These are phyloP conservation scores for Chytriomyces hyalinus DNA, from an alignment of 192 early-diverging fungal genomes.

Conservation along the genomic window DNA sequence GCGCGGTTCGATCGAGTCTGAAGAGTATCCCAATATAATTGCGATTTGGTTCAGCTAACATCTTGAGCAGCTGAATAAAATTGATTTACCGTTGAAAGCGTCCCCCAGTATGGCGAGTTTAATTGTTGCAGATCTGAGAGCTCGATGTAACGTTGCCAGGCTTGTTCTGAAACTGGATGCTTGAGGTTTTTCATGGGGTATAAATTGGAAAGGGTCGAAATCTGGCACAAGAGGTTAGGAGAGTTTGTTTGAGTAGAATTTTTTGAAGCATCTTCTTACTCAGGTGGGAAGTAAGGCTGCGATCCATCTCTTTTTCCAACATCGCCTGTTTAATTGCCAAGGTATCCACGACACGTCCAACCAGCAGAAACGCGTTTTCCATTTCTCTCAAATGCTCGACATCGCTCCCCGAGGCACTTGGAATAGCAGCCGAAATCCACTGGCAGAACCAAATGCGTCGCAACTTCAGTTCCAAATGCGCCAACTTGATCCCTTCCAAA, in stretches of 20 bases:
- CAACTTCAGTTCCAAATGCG: slow-evolving; percentile 5
- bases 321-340: too few species aligned
- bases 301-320: not conserved
- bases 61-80: not conserved
- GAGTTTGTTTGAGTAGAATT: too few species aligned
- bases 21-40: too few species aligned
- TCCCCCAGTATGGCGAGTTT: not conserved
- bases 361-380: too few species aligned
- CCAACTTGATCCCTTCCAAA: slow-evolving; percentile 4
- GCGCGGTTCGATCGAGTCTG: too few species aligned
- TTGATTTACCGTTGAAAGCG: not conserved
- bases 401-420: not conserved
- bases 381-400: too few species aligned
- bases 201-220: not conserved
- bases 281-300: not conserved
- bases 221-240: not conserved
- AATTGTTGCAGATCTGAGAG: not conserved
- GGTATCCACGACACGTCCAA: too few species aligned
- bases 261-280: not conserved
- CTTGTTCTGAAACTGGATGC: not conserved
- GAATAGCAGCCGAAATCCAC: not conserved
- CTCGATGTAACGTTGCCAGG: not conserved
- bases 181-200: not conserved
- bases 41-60: too few species aligned
- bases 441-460: slow-evolving; percentile 13